Conservation (phyloP, 2,329 filamentous ascomycete species). For the Phaeosphaeria sp. region DNA sequence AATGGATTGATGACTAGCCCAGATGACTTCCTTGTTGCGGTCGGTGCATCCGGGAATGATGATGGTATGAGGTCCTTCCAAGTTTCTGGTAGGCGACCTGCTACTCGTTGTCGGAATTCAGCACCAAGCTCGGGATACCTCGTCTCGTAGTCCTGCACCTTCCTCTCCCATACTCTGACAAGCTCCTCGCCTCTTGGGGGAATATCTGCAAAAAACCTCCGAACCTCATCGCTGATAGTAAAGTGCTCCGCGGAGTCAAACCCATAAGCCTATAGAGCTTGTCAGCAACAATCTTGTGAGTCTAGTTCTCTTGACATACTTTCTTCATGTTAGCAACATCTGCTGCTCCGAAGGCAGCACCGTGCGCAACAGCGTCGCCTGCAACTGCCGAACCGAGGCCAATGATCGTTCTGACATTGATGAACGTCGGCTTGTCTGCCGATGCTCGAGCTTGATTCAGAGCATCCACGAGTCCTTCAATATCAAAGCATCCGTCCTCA, state of each 20-base stretch:
- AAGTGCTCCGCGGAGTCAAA: slow-evolving; percentile 60
- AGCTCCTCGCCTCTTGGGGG: slow-evolving; percentile 54
- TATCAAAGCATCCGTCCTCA: slow-evolving; percentile 60
- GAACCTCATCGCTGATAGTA: slow-evolving; percentile 54
- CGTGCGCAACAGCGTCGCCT: slow-evolving; percentile 63
- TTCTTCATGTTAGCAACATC: slow-evolving; percentile 65
- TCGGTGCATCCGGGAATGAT: slow-evolving; percentile 56
- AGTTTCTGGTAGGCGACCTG: slow-evolving; percentile 56
- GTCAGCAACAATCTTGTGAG: too few species aligned
- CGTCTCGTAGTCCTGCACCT: slow-evolving; percentile 53
- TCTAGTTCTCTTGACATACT: too few species aligned
- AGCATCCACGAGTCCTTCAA: slow-evolving; percentile 57
- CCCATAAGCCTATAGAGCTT: slow-evolving; percentile 51
- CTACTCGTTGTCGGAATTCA: slow-evolving; percentile 58
- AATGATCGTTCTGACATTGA: slow-evolving; percentile 66
- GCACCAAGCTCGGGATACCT: slow-evolving; percentile 58
- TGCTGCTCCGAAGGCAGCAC: slow-evolving; percentile 62
- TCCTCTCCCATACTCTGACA: slow-evolving; percentile 58
- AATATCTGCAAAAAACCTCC: slow-evolving; percentile 61
- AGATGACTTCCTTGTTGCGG: slow-evolving; percentile 59
- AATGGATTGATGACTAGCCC: slow-evolving; percentile 62
- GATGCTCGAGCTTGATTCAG: slow-evolving; percentile 54
- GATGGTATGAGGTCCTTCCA: slow-evolving; percentile 61
- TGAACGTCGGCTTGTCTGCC: slow-evolving; percentile 62
- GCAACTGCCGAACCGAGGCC: slow-evolving; percentile 57